A percentile compares a stretch with the other conserved stretches of the same genome.
Evolutionary conservation across 106 monocot genomes (phyloP).

Genomic region (Dioscorea zingiberensis): DNA sequence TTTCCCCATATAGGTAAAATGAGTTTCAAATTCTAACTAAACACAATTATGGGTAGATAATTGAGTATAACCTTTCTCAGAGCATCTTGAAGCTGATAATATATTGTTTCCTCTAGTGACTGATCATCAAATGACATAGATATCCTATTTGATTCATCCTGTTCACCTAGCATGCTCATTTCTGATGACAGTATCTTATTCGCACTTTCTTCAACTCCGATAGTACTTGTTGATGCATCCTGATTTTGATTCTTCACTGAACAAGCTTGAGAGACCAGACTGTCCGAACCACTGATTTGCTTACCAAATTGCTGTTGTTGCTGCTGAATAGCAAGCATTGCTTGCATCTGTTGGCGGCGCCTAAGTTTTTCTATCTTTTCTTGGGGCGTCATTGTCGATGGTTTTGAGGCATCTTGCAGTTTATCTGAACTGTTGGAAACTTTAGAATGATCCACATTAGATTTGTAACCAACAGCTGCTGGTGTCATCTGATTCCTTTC

Average conservation of each 20-base stretch:
- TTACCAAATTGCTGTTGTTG: slow-evolving; percentile 70
- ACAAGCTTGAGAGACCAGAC: slow-evolving; percentile 19
- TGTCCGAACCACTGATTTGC: slow-evolving; percentile 35
- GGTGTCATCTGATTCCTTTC: slow-evolving; percentile 18
- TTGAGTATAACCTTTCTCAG: slow-evolving; percentile 50
- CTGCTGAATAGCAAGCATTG: slow-evolving; percentile 90
- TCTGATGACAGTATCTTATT: slow-evolving; percentile 36
- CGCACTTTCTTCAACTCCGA: slow-evolving; percentile 24
- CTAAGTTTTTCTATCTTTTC: slow-evolving; percentile 94
- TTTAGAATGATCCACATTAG: slow-evolving; percentile 21
- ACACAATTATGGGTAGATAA: background rate
- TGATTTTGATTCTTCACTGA: slow-evolving; percentile 30
- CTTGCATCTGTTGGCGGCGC: slow-evolving; percentile 79
- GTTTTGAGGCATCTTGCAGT: slow-evolving; percentile 18
- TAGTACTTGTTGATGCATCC: slow-evolving; percentile 15
- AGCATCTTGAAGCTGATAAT: slow-evolving; percentile 70
- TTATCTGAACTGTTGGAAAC: slow-evolving; percentile 12
- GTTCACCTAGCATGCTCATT: slow-evolving; percentile 22
- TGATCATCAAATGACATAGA: slow-evolving; percentile 33
- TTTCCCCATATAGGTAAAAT: background rate
- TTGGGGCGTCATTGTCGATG: slow-evolving; percentile 75
- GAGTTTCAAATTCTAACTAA: background rate
- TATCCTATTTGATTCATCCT: slow-evolving; percentile 34
- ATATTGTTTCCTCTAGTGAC: slow-evolving; percentile 51
- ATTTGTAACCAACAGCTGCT: slow-evolving; percentile 14